These are phyloP conservation scores for Orbilia blumenaviensis DNA, from an alignment of 2,329 filamentous ascomycete genomes.

Conservation along the genomic window DNA sequence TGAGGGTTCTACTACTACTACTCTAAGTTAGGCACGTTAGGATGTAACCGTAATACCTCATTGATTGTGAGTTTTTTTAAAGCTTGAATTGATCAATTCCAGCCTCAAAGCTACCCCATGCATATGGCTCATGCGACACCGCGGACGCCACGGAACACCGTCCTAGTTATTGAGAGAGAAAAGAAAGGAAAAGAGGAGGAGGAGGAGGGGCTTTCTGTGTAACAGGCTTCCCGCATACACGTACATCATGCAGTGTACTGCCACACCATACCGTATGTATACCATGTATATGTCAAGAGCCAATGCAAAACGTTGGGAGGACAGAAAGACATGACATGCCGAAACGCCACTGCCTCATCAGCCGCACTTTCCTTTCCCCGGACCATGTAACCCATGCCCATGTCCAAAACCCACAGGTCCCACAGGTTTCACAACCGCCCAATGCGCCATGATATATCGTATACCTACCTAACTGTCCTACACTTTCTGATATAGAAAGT, in stretches of 20 bases:
- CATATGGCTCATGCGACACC: background rate
- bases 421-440: background rate
- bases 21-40: background rate
- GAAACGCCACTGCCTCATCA: constrained; percentile 38
- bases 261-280: no score
- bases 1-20: background rate
- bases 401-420: constrained; percentile 11
- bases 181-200: background rate
- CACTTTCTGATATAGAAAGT: background rate
- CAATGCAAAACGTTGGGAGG: background rate
- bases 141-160: background rate
- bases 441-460: background rate
- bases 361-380: constrained; percentile 22
- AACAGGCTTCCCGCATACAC: constrained; percentile 15
- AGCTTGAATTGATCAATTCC: background rate
- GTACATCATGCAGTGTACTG: no score
- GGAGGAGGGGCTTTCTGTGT: constrained; percentile 23
- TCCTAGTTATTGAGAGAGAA: no score
- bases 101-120: background rate
- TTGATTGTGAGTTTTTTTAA: no score
- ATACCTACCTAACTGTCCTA: no score
- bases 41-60: background rate
- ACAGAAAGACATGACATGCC: no score
- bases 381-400: constrained; percentile 2
- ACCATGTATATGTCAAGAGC: background rate